Conservation (phyloP, 352 stramenopile genomes). For the Phytophthora vignae region DNA sequence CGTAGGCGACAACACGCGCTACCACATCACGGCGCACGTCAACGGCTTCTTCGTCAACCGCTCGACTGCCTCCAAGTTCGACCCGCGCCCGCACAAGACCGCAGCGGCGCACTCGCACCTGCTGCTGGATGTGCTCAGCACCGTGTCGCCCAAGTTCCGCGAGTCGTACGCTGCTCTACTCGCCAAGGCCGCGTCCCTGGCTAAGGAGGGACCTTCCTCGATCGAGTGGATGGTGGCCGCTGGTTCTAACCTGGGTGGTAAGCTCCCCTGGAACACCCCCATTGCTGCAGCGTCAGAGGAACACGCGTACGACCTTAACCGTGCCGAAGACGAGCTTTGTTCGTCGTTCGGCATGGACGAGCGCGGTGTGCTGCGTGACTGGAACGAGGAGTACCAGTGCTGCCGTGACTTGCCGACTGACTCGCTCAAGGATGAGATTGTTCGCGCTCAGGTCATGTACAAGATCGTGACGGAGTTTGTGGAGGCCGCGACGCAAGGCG, state of each 20-base stretch:
- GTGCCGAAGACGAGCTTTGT: conserved; percentile 92
- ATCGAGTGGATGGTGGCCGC: conserved; percentile 90
- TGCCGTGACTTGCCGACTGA: conserved; percentile 82
- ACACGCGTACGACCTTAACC: conserved; percentile 83
- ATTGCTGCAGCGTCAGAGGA: conserved; percentile 36
- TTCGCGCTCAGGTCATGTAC: conserved; percentile 94
- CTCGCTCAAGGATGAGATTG: conserved; percentile 90
- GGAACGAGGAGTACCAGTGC: conserved; percentile 98
- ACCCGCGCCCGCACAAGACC: conserved; percentile 71
- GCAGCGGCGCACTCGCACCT: conserved; percentile 61
- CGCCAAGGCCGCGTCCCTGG: conserved; percentile 75
- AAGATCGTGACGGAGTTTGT: conserved; percentile 97
- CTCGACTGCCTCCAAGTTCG: conserved; percentile 78
- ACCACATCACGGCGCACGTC: conserved; percentile 91
- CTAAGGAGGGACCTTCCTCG: conserved; percentile 79
- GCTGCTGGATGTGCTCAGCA: conserved; percentile 83
- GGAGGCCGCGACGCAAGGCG: conserved; percentile 89
- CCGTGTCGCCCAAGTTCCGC: conserved; percentile 78
- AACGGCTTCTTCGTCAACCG: conserved; percentile 96
- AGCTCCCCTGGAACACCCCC: conserved; percentile 85
- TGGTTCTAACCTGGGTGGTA: conserved; percentile 75
- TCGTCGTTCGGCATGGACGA: conserved; percentile 93
- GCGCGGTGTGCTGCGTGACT: conserved; percentile 93
- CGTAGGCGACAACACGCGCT: conserved; percentile 69
- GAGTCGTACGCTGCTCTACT: conserved; percentile 78